Percentiles rank a stretch among this genome's conserved stretches.
Conservation (phyloP, 2,329 filamentous ascomycete species). For the Penicillium italicum region DNA sequence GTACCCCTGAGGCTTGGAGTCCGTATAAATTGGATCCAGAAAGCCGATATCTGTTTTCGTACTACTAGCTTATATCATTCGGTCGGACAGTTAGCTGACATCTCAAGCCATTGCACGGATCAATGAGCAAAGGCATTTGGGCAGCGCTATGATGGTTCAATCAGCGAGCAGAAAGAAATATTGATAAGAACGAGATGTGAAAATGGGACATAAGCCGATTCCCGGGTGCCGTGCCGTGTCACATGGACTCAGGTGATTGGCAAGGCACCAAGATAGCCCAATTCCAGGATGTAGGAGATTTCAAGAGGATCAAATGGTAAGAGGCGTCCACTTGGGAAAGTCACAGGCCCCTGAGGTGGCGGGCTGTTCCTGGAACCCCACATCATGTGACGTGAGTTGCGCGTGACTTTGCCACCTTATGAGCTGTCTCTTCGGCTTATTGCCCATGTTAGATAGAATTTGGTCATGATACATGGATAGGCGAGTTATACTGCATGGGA, state of each 20-base stretch:
- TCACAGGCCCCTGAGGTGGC: conserved; percentile 18
- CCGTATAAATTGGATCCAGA: conserved; percentile 1
- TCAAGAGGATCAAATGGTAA: not conserved
- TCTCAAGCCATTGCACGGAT: not conserved
- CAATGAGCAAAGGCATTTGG: not conserved
- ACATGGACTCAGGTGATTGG: conserved; percentile 8
- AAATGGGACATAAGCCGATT: not conserved
- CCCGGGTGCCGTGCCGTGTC: not conserved
- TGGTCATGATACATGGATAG: not conserved
- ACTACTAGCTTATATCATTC: conserved; percentile 8
- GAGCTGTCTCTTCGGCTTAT: not conserved
- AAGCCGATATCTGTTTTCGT: conserved; percentile 9
- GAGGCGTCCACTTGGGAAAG: not conserved
- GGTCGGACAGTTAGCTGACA: conserved; percentile 12
- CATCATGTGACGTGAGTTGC: conserved; percentile 9
- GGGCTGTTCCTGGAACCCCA: conserved; percentile 1
- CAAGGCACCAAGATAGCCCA: not conserved
- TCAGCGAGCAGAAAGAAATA: not conserved
- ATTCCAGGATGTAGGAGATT: not conserved
- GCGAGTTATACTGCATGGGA: not conserved
- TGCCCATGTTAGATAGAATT: not conserved
- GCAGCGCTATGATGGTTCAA: not conserved
- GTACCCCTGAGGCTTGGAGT: conserved; percentile 1
- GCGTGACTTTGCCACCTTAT: conserved; percentile 10
- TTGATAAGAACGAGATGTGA: not conserved